Conservation (phyloP, 73 alveolate species). For the Paramecium primaurelia region DNA sequence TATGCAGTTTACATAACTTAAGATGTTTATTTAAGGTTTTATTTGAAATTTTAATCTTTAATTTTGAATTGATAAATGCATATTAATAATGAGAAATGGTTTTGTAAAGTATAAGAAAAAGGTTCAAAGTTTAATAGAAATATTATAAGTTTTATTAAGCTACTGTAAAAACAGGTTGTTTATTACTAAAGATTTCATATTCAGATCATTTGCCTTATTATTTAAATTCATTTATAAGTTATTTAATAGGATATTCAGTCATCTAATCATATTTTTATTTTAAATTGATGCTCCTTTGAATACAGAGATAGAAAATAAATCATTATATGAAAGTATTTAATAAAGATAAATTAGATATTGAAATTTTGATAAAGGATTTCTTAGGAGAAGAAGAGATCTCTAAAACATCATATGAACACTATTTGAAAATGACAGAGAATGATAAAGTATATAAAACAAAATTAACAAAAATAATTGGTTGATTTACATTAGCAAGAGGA, state of each 20-base stretch:
- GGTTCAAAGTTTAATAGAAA: too few species aligned
- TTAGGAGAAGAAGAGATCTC: background rate
- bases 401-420: background rate
- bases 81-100: too few species aligned
- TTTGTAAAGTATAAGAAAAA: too few species aligned
- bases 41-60: too few species aligned
- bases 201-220: slow-evolving; percentile 10
- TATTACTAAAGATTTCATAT: background rate
- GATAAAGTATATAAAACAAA: background rate
- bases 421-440: background rate
- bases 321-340: background rate
- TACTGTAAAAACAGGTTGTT: background rate
- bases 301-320: background rate
- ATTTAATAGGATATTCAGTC: slow-evolving; percentile 11
- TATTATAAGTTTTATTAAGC: too few species aligned
- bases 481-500: slow-evolving; percentile 13
- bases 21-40: too few species aligned
- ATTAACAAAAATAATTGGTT: background rate
- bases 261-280: slow-evolving; percentile 6
- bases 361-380: background rate
- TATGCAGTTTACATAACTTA: slow-evolving; percentile 26
- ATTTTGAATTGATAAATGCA: too few species aligned
- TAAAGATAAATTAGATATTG: background rate
- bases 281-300: background rate
- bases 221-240: background rate